Conservation (phyloP, 257 asterid genomes). For the Scutellaria minor region DNA sequence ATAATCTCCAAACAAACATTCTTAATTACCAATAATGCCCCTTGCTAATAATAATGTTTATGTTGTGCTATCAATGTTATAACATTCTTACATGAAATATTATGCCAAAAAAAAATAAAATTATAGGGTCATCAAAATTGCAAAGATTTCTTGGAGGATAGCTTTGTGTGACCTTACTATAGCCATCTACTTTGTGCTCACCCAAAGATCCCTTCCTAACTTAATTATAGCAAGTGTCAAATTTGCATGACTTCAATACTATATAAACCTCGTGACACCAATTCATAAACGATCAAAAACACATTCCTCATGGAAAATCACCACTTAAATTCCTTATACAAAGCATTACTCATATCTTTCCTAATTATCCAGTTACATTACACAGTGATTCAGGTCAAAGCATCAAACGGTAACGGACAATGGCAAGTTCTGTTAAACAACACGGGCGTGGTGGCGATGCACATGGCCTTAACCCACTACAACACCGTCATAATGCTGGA, state of each 20-base stretch:
- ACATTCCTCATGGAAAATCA: slow-evolving; percentile 38
- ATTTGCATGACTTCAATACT: slow-evolving; percentile 32
- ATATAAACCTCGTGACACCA: slow-evolving; percentile 31
- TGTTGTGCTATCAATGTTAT: too few relatives aligned
- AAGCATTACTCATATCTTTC: slow-evolving; percentile 24
- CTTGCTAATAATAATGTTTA: too few relatives aligned
- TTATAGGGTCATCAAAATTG: background rate
- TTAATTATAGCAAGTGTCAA: background rate
- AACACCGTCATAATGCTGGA: slow-evolving; percentile 65
- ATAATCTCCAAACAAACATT: too few relatives aligned
- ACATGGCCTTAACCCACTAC: slow-evolving; percentile 66
- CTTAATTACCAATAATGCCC: too few relatives aligned
- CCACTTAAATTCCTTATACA: background rate
- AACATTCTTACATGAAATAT: too few relatives aligned
- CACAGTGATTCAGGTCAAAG: background rate
- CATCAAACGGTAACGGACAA: slow-evolving; percentile 38
- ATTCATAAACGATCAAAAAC: background rate
- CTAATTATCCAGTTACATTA: slow-evolving; percentile 17
- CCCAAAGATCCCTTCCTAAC: slow-evolving; percentile 32
- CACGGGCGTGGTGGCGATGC: slow-evolving; percentile 72
- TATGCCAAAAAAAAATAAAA: too few relatives aligned
- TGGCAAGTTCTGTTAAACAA: slow-evolving; percentile 58
- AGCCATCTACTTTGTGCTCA: background rate
- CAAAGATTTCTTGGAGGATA: slow-evolving; percentile 23
- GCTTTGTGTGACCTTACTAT: slow-evolving; percentile 34